Base-by-base conservation (phyloP, 768 basidiomycete species). In the Phanerochaete carnosa region DNA sequence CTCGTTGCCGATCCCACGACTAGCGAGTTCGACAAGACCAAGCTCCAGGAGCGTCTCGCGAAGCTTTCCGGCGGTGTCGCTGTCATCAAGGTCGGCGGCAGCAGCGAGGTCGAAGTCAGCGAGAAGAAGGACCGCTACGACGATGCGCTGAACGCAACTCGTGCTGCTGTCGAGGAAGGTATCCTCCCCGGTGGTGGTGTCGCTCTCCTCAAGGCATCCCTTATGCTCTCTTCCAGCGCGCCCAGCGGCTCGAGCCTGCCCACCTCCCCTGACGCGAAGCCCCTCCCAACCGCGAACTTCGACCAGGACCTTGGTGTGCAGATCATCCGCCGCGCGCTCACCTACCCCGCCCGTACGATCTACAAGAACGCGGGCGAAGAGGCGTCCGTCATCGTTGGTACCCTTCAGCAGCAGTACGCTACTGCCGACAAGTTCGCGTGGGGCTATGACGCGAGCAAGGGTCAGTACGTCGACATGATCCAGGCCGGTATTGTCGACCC, bases 121-220 rank as follows among this genome's bases (percentile, higher is more conserved):
- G 96, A 98, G 84, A 98, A 98, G 92, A 97, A 98, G 86, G 96
- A 98, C 73, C 84, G 95, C 37, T 98, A 97, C 70, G 95, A 98
- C 66, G 94, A 96, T 71, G 95, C 95, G 1, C 82, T 98, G 50
- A 97, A 97, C 74, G 95, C 95, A n/a, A 98, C 96, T 3, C 90
- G 96, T 43, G 96, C 96, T 26, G 95, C 96, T 47, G 96, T 98
- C 30, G 96, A 98, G 77, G 95, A 99, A 75, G 96, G 96, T 71
- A 97, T 98, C 69, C 89, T 98, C 33, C 96, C 96, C 55, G 96
- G 96, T 46, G 96, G 96, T 70, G 95, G 95, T 73, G 88, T 93
- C 32, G 95, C 96, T 28, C 84, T 97, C 25, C 84, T 97, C 70
- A 94, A 94, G 75, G 92, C 93, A 2, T 86, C 84, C 26, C 79